A percentile compares a stretch with the other conserved stretches of the same genome.
Conservation (phyloP, 1,284 basidiomycete genomes). For the Sphagnurus paluster region DNA sequence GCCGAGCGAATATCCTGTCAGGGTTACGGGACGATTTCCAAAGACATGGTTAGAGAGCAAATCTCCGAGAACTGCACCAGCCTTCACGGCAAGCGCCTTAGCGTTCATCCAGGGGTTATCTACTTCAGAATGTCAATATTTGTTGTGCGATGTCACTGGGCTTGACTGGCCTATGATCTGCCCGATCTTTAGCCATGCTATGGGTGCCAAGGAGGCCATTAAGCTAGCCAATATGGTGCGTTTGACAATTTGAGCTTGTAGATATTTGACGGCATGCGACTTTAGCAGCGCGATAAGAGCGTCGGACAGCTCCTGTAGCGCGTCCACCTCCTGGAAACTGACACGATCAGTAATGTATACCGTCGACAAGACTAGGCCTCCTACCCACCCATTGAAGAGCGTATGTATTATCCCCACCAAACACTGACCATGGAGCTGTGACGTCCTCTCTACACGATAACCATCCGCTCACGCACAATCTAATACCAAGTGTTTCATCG, state of each 20-base stretch:
- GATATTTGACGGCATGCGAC: conserved; percentile 50
- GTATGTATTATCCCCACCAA: conserved; percentile 53
- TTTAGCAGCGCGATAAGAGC: conserved; percentile 48
- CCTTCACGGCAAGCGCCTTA: conserved; percentile 49
- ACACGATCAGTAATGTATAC: not conserved
- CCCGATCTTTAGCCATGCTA: conserved; percentile 53
- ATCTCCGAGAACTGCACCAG: conserved; percentile 55
- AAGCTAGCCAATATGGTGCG: conserved; percentile 52
- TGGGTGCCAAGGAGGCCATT: conserved; percentile 50
- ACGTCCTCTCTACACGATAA: conserved; percentile 45
- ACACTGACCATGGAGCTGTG: conserved; percentile 53
- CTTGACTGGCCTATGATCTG: conserved; percentile 49
- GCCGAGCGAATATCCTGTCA: conserved; percentile 59
- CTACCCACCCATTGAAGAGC: conserved; percentile 56
- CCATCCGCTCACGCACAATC: conserved; percentile 62
- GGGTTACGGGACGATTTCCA: conserved; percentile 55
- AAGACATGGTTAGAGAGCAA: conserved; percentile 53
- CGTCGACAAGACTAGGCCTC: not conserved
- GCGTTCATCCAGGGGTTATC: conserved; percentile 66
- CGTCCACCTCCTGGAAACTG: conserved; percentile 51
- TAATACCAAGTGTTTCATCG: conserved; percentile 49
- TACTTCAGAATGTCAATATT: conserved; percentile 17
- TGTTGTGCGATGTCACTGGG: conserved; percentile 2
- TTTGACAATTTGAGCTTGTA: conserved; percentile 49
- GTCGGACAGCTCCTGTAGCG: conserved; percentile 47